phyloP scores from a whole-genome alignment of 2,329 filamentous ascomycete genomes.

The Diplodia sapinea region DNA sequence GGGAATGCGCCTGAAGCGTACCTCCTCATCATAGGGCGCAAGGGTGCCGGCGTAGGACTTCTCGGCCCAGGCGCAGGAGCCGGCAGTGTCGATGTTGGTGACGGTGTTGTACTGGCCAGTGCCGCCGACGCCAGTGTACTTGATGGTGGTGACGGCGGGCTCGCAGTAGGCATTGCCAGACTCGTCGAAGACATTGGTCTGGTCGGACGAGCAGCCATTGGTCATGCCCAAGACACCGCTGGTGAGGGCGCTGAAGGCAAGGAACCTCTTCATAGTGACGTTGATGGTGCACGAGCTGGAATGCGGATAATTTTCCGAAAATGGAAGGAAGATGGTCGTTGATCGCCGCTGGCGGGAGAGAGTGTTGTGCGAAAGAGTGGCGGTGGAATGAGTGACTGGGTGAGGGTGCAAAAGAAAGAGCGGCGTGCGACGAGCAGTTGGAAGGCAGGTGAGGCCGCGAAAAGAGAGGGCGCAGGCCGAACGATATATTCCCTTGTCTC shows the following conservation, averaged over 20 bases:
- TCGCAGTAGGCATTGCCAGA: constrained; percentile 68
- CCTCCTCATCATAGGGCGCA: constrained; percentile 73
- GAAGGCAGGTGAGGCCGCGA: constrained; percentile 18
- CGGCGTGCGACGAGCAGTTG: constrained; percentile 11
- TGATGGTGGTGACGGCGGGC: constrained; percentile 65
- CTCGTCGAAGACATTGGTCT: constrained; percentile 23
- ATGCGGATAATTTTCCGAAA: constrained; percentile 9
- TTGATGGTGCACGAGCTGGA: background rate
- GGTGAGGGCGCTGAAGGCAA: constrained; percentile 24
- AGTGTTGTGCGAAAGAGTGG: background rate
- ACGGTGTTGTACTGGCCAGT: constrained; percentile 70
- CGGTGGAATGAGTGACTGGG: constrained; percentile 30
- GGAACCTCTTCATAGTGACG: constrained; percentile 21
- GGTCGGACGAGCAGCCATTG: constrained; percentile 23
- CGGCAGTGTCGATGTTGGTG: constrained; percentile 63
- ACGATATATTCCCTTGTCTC: constrained; percentile 26
- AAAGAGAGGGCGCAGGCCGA: background rate
- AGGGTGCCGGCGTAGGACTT: constrained; percentile 65
- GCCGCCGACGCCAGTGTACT: constrained; percentile 67
- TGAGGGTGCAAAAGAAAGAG: constrained; percentile 16
- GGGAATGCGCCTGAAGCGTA: constrained; percentile 50
- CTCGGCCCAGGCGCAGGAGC: constrained; percentile 60
- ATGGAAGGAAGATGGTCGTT: constrained; percentile 7
- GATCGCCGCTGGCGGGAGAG: constrained; percentile 5
- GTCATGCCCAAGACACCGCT: constrained; percentile 4